Base-by-base conservation (phyloP, 495 filamentous ascomycete species). In the Podospora anserina region DNA sequence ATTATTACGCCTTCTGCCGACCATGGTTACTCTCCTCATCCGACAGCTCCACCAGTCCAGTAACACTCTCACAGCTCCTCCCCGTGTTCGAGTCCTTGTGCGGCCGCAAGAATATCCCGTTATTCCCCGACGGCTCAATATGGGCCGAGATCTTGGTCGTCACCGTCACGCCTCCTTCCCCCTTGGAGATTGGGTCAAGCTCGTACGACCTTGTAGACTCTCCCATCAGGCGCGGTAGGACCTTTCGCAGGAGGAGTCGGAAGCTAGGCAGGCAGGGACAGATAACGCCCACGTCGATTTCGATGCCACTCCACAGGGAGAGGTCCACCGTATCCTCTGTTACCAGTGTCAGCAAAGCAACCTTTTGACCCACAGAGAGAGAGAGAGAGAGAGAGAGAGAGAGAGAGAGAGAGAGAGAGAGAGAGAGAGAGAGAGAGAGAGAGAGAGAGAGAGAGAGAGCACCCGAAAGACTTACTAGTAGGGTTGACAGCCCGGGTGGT, bases 271-370 rank as follows among this genome's bases (percentile, higher is more conserved):
- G 66, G 49, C 76, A 78, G 23, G 76, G 70, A 65, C 74, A 76
- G 61, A 76, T 75, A 59, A 78, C 73, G 57, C 76, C 76, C n/a
- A 78, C 68, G 63, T 75, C 67, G 39, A 78, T 66, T 34, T 78
- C 76, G 68, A 78, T 72, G 53, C 64, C 71, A 26, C 74, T 73
- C 76, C 76, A 78, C 61, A 76, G 64, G 66, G 61, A 68, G 0
- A 77, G 64, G n/a, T 72, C 68, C 54, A 73, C 68, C 32, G 73
- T 75, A 56, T 78, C 72, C 66, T 72, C 74, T 77, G 68, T 57
- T 9, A 57, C n/a, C 11, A 15, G 28, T 27, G 62, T 61, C 57
- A 68, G 62, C n/a, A 39, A 18, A 23, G 23, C 23, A 23, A 23
- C 23, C 23, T 23, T 23, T 23, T 23, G 23, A 23, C 23, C 23